Evolutionary conservation across 352 stramenopile genomes (phyloP).

Genomic region (Pythium graminicola): DNA sequence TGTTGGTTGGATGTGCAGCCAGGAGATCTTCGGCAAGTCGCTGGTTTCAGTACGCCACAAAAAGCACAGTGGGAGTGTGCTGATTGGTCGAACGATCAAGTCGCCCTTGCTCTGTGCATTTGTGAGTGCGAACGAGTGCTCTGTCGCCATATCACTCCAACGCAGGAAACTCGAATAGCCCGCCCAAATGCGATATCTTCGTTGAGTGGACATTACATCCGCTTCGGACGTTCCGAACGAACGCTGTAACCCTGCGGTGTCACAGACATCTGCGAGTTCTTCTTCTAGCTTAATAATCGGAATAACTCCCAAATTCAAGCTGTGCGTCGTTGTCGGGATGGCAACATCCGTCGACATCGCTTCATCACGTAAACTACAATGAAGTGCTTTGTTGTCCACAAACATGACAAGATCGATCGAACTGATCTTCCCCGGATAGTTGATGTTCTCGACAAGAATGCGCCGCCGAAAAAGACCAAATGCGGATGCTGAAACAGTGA

Average conservation of each 20-base stretch:
- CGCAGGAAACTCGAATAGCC: slow-evolving; percentile 18
- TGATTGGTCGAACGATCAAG: slow-evolving; percentile 61
- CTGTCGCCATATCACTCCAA: background rate
- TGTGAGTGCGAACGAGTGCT: slow-evolving; percentile 28
- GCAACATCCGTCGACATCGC: background rate
- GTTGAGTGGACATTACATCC: slow-evolving; percentile 24
- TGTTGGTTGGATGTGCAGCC: slow-evolving; percentile 22
- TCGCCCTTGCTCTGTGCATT: slow-evolving; percentile 42
- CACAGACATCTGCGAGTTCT: slow-evolving; percentile 26
- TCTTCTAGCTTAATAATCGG: slow-evolving; percentile 72
- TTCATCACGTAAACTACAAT: slow-evolving; percentile 20
- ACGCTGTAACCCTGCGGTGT: background rate
- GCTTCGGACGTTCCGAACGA: slow-evolving; percentile 15
- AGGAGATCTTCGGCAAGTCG: slow-evolving; percentile 3
- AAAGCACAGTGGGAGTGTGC: slow-evolving; percentile 61
- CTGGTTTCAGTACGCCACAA: slow-evolving; percentile 28
- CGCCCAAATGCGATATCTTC: slow-evolving; percentile 58
- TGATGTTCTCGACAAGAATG: slow-evolving; percentile 78
- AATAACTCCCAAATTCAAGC: slow-evolving; percentile 51
- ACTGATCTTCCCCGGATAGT: slow-evolving; percentile 76
- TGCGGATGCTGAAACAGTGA: slow-evolving; percentile 56
- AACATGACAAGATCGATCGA: slow-evolving; percentile 76
- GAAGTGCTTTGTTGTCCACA: slow-evolving; percentile 64
- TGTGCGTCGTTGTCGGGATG: background rate
- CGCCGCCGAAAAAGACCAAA: slow-evolving; percentile 73